Evolutionary conservation across 208 protist genomes (phyloP).

Genomic region (Leishmania guyanensis): DNA sequence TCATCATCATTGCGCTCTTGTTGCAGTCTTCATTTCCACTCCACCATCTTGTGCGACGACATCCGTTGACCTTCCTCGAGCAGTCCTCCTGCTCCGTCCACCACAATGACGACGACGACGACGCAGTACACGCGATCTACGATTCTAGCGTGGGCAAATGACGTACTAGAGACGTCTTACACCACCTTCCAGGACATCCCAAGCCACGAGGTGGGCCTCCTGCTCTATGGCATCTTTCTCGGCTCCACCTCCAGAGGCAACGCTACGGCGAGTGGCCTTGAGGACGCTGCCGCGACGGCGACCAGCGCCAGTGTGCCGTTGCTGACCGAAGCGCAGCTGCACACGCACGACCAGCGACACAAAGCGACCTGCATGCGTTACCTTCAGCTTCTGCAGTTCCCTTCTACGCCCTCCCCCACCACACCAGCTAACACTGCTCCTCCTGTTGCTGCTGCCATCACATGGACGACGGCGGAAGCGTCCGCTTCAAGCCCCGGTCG

Average conservation of each 20-base stretch:
- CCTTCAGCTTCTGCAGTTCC: constrained; percentile 41
- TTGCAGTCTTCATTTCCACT: background rate
- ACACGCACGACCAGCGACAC: constrained; percentile 6
- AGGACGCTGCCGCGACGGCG: background rate
- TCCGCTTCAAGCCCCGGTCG: background rate
- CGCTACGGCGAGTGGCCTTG: background rate
- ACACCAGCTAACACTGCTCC: background rate
- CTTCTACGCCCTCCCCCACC: constrained; percentile 13
- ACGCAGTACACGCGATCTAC: constrained; percentile 40
- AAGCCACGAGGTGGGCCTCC: constrained; percentile 58
- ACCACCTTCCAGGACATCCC: constrained; percentile 56
- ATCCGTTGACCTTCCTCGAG: background rate
- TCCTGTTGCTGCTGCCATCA: background rate
- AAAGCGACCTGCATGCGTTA: constrained; percentile 18
- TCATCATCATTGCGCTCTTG: background rate
- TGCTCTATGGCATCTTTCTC: constrained; percentile 71
- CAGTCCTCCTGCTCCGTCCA: background rate
- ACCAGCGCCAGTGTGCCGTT: constrained; percentile 2
- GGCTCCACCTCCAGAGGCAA: background rate
- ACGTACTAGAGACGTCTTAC: constrained; percentile 43
- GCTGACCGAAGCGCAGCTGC: constrained; percentile 7
- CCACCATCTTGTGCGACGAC: background rate
- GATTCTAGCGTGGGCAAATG: constrained; percentile 69
- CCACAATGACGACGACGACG: background rate
- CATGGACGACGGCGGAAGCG: background rate